Percentiles rank a stretch among this genome's conserved stretches.
These are phyloP conservation scores for Comarum palustre DNA, from an alignment of 306 rosid genomes.

Conservation along the genomic window DNA sequence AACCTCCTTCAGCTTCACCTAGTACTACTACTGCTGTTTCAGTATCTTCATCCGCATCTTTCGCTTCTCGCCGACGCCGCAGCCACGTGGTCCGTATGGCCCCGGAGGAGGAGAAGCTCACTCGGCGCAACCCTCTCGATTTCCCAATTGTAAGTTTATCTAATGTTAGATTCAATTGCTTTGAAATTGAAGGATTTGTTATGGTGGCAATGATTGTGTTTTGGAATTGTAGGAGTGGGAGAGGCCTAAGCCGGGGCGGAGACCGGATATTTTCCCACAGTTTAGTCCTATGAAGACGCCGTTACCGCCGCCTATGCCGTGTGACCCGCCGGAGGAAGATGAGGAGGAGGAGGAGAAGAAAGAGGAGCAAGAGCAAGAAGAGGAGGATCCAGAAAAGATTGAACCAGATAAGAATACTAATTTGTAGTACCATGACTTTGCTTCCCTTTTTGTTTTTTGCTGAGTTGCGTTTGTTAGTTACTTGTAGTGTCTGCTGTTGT, in stretches of 20 bases:
- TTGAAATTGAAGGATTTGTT: not conserved
- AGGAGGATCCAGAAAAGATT: conserved; percentile 34
- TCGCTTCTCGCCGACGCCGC: conserved; percentile 4
- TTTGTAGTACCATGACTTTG: not conserved
- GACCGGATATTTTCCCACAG: conserved; percentile 41
- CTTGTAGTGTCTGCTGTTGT: conserved; percentile 10
- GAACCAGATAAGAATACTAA: conserved; percentile 24
- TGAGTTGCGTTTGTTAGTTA: not conserved
- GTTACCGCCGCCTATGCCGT: conserved; percentile 40
- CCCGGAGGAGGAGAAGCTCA: conserved; percentile 38
- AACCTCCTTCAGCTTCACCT: not conserved
- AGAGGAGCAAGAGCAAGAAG: conserved; percentile 37
- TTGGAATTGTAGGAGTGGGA: conserved; percentile 40
- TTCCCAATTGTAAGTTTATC: conserved; percentile 24
- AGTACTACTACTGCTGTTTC: not conserved
- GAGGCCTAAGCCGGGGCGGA: conserved; percentile 38
- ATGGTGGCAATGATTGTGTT: not conserved
- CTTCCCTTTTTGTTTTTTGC: not conserved
- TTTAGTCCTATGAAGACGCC: conserved; percentile 46
- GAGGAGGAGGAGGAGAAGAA: conserved; percentile 46
- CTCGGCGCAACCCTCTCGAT: conserved; percentile 41
- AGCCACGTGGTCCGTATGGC: conserved; percentile 30
- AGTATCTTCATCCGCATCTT: not conserved
- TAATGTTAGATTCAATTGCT: not conserved
- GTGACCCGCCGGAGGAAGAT: conserved; percentile 48